phyloP scores from a whole-genome alignment of 1,284 basidiomycete genomes.

The Schizophyllum commune region DNA sequence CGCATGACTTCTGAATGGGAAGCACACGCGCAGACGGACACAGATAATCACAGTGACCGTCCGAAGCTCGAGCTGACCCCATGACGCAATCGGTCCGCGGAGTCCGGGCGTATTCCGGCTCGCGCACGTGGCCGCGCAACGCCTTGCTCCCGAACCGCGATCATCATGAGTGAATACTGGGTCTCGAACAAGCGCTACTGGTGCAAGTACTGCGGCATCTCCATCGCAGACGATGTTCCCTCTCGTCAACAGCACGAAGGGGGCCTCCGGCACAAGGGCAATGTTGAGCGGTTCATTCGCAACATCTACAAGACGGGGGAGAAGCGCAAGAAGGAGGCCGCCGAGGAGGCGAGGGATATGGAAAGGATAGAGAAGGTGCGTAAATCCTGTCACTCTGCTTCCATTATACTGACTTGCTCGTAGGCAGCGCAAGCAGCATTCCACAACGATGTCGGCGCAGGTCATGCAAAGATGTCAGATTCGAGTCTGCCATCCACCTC shows the following conservation, averaged over 20 bases:
- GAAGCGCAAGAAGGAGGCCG: constrained; percentile 78
- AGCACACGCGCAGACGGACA: too few species aligned
- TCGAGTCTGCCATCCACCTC: constrained; percentile 28
- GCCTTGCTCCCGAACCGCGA: not conserved
- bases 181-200: constrained; percentile 79
- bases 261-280: constrained; percentile 91
- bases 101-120: too few species aligned
- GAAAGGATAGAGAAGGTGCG: constrained; percentile 75
- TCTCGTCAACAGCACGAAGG: constrained; percentile 91
- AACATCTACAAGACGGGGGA: constrained; percentile 92
- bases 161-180: constrained; percentile 77
- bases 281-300: constrained; percentile 86
- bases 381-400: constrained; percentile 5
- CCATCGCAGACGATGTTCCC: constrained; percentile 89
- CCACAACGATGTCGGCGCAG: constrained; percentile 65
- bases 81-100: too few species aligned
- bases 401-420: constrained; percentile 1
- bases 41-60: too few species aligned
- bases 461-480: constrained; percentile 40
- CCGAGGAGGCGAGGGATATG: constrained; percentile 85
- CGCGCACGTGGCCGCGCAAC: not conserved
- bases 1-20: not conserved
- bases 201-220: constrained; percentile 87
- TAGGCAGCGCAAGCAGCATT: constrained; percentile 72
- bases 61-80: too few species aligned